Base-by-base conservation (phyloP, 129 eudicot genomes). In the Arctium minus region DNA sequence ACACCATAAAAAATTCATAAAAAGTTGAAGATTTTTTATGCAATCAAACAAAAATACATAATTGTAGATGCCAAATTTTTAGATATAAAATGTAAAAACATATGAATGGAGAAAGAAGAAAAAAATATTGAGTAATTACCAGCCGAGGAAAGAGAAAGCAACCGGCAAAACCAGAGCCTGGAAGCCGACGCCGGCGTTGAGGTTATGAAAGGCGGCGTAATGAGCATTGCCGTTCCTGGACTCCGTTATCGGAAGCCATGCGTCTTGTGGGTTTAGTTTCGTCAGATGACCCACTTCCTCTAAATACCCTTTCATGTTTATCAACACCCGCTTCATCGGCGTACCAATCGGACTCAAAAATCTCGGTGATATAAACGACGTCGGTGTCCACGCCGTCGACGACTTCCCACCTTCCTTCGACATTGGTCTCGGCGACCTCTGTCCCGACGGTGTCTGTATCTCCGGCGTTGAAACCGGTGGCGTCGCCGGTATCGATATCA, bases 291-390 rank as follows among this genome's bases (percentile, higher is more conserved):
- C 92, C 22, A 89, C 72, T 72, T 89, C 92, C 56, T 87, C 92
- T 48, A 95, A 85, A 71, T 95, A 92, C 1, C 94, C 92, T 60
- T 92, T 92, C 98, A 95, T 95, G 11, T 92, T 95, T 0, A 87
- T 84, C 76, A 95, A 81, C 81, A 91, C 97, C 80, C 93, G 88
- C 71, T 92, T 95, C 97, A 95, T 92, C 17, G 98, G 97, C 3
- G 97, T 95, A n/a, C 97, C 97, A 2, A 95, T 95, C 36, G 98
- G 97, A 84, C 97, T 92, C 84, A 95, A 68, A 70, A 94, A 94
- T 78, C 98, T 85, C 27, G 98, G 98, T 0, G 97, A 93, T 8
- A 91, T 94, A 65, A 94, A 92, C 42, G 98, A 94, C 74, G 96
- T 85, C 44, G 97, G 98, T 5, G 98, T 92, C 96, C 97, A 89